These are phyloP conservation scores for Castanopsis chinensis DNA, from an alignment of 306 rosid genomes.

Conservation along the genomic window DNA sequence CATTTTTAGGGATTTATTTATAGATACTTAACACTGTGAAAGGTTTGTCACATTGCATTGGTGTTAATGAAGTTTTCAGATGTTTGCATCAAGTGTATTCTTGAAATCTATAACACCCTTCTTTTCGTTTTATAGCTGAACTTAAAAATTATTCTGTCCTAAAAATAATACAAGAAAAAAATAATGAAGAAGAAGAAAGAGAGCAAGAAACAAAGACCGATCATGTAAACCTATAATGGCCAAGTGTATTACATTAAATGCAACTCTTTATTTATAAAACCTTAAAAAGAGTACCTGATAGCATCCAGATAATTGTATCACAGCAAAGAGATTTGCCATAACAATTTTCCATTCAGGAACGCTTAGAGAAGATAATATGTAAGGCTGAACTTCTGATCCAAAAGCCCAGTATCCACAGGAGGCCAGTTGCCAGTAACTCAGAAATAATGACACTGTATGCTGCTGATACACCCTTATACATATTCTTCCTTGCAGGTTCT, in stretches of 20 bases:
- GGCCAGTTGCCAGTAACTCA: constrained; percentile 68
- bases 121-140: too few species aligned
- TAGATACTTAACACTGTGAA: too few species aligned
- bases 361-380: constrained; percentile 54
- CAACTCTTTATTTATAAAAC: neutral
- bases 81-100: too few species aligned
- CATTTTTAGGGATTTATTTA: too few species aligned
- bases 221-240: neutral
- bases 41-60: too few species aligned
- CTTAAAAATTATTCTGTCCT: neutral
- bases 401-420: constrained; percentile 73
- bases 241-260: neutral
- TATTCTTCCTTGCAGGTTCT: constrained; percentile 67
- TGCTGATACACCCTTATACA: constrained; percentile 68
- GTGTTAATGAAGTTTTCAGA: too few species aligned
- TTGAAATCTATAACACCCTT: too few species aligned
- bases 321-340: constrained; percentile 76
- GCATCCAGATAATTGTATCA: constrained; percentile 73
- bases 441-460: constrained; percentile 54
- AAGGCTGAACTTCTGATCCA: constrained; percentile 69
- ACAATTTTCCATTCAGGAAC: constrained; percentile 68
- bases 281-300: constrained; percentile 46
- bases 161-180: too few species aligned
- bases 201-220: neutral
- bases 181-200: neutral